Evolutionary conservation across 345 rosid species (phyloP).

Genomic region (Odontarrhena argentea): DNA sequence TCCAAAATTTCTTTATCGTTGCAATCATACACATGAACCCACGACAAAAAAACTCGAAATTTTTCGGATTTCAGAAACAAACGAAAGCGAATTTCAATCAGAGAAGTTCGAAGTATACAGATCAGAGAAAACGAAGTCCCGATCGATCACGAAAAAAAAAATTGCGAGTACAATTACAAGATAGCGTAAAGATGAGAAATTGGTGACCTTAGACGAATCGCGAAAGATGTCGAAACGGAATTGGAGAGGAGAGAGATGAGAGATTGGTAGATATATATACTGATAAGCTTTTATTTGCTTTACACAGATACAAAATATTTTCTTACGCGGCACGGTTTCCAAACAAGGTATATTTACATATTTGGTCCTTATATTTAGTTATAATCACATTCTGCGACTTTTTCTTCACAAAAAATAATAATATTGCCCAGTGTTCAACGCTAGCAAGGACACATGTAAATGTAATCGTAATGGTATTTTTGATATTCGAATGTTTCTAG

Average conservation of each 20-base stretch:
- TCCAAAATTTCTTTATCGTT: not conserved
- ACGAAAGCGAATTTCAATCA: not conserved
- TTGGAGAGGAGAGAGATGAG: not conserved
- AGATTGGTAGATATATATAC: conserved; percentile 9
- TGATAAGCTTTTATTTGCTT: conserved; percentile 6
- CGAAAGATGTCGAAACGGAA: conserved; percentile 24
- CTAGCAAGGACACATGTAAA: not conserved
- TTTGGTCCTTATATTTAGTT: conserved; percentile 8
- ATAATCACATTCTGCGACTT: not conserved
- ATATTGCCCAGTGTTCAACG: not conserved
- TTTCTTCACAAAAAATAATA: not conserved
- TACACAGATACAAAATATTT: conserved; percentile 6
- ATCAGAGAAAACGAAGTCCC: not conserved
- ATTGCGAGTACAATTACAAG: not conserved
- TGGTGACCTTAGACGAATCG: conserved; percentile 20
- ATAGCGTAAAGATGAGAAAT: not conserved
- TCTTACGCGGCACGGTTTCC: conserved; percentile 33
- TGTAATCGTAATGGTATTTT: not conserved
- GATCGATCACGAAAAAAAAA: conserved; percentile 10
- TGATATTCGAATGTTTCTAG: not conserved
- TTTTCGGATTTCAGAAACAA: not conserved
- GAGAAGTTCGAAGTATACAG: not conserved
- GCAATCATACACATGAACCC: not conserved
- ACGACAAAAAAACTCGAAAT: not conserved
- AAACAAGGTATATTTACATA: not conserved